Conservation (phyloP, 2,329 filamentous ascomycete genomes). For the Fusarium tanahbumbuense region DNA sequence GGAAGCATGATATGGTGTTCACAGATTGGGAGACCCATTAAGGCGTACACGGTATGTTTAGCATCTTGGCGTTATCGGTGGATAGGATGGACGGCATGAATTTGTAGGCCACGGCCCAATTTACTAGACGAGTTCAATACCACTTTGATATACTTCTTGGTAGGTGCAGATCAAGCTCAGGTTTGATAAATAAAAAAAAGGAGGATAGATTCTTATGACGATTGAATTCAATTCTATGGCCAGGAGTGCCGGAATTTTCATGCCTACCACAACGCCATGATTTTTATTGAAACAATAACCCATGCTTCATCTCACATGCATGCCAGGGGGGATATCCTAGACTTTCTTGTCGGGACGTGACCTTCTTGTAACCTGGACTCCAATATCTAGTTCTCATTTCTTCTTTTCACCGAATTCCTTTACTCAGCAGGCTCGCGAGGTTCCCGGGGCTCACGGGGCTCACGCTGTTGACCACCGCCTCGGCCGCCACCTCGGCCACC, state of each 20-base stretch:
- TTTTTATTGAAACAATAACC: constrained; percentile 51
- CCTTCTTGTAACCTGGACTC: constrained; percentile 39
- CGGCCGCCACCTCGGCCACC: constrained; percentile 63
- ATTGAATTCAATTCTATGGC: constrained; percentile 53
- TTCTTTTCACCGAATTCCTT: constrained; percentile 24
- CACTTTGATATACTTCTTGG: constrained; percentile 43
- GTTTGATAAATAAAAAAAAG: neutral
- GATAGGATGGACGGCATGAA: constrained; percentile 51
- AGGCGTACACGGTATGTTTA: constrained; percentile 53
- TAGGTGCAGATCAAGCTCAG: neutral
- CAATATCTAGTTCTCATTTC: constrained; percentile 33
- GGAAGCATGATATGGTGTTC: constrained; percentile 48
- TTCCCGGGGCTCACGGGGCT: constrained; percentile 62
- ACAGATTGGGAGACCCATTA: constrained; percentile 41
- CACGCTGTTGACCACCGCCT: constrained; percentile 62
- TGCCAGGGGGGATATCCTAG: constrained; percentile 42
- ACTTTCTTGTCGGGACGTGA: constrained; percentile 40
- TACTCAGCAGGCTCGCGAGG: constrained; percentile 54
- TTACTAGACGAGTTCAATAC: constrained; percentile 49
- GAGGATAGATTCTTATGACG: constrained; percentile 45
- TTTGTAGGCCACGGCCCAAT: constrained; percentile 46
- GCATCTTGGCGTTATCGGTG: constrained; percentile 56
- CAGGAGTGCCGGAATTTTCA: constrained; percentile 49
- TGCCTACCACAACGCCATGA: constrained; percentile 55
- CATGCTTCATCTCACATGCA: constrained; percentile 47